Evolutionary conservation across 257 asterid genomes (phyloP).

Genomic region (Solanum rostratum): DNA sequence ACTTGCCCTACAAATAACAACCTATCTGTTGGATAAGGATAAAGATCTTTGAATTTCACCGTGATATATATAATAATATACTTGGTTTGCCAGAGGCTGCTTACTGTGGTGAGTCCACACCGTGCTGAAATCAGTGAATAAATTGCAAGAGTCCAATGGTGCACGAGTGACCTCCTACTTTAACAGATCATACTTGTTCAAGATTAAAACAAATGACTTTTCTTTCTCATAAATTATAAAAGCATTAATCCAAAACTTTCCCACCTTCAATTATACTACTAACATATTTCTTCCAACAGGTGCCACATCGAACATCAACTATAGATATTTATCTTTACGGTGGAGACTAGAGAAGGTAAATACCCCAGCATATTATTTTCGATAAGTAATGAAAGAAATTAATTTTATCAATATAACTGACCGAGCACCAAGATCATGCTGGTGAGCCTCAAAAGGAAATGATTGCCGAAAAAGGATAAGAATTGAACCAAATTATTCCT

Average conservation of each 20-base stretch:
- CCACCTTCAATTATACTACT: too few relatives aligned
- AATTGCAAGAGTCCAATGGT: not conserved
- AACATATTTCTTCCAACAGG: too few relatives aligned
- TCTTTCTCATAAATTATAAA: too few relatives aligned
- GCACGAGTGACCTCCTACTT: not conserved
- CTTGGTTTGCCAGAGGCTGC: conserved; percentile 1
- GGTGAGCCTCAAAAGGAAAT: not conserved
- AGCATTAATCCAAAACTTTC: too few relatives aligned
- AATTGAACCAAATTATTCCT: not conserved
- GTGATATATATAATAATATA: not conserved
- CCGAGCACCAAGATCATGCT: not conserved
- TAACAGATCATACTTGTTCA: conserved; percentile 18
- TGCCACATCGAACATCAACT: too few relatives aligned
- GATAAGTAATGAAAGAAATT: not conserved
- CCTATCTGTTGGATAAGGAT: not conserved
- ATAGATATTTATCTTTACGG: too few relatives aligned
- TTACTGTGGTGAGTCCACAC: not conserved
- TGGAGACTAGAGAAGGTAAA: too few relatives aligned
- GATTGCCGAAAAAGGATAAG: not conserved
- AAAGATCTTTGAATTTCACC: conserved; percentile 1
- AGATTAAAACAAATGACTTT: conserved; percentile 2
- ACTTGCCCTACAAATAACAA: conserved; percentile 6
- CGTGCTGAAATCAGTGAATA: not conserved
- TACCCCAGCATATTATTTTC: too few relatives aligned
- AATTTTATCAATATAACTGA: not conserved